Percentiles rank a stretch among this genome's conserved stretches.
These are phyloP conservation scores for Bipolaris oryzae DNA, from an alignment of 2,329 filamentous ascomycete genomes.

Conservation along the genomic window DNA sequence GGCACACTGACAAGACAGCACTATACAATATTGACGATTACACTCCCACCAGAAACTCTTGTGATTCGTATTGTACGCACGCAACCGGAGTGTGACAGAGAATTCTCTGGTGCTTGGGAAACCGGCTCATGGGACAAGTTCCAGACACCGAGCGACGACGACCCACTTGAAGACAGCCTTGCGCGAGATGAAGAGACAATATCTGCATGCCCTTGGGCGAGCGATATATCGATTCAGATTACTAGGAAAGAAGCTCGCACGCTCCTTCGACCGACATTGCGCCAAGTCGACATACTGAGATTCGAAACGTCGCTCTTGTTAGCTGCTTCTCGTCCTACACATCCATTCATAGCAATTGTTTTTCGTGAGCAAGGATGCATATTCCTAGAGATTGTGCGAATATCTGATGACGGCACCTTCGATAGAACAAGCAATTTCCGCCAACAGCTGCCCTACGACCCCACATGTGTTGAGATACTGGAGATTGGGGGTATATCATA, in stretches of 20 bases:
- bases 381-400: conserved; percentile 32
- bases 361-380: conserved; percentile 25
- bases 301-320: conserved; percentile 30
- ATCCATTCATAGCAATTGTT: conserved; percentile 27
- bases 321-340: conserved; percentile 23
- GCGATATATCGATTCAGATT: conserved; percentile 39
- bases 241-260: conserved; percentile 33
- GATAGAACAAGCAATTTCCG: conserved; percentile 10
- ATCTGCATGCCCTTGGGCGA: conserved; percentile 31
- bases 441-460: conserved; percentile 31
- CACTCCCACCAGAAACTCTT: conserved; percentile 41
- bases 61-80: conserved; percentile 37
- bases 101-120: conserved; percentile 32
- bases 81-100: conserved; percentile 24
- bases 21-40: conserved; percentile 46
- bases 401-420: conserved; percentile 26
- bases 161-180: conserved; percentile 30
- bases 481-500: conserved; percentile 22
- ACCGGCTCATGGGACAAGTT: conserved; percentile 34
- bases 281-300: conserved; percentile 19
- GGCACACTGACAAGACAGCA: conserved; percentile 35
- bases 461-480: conserved; percentile 45
- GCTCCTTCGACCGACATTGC: conserved; percentile 28
- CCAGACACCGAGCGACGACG: conserved; percentile 31
- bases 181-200: conserved; percentile 42